A percentile compares a stretch with the other conserved stretches of the same genome.
phyloP scores from a whole-genome alignment of 768 basidiomycete species.

The Suillus bovinus region DNA sequence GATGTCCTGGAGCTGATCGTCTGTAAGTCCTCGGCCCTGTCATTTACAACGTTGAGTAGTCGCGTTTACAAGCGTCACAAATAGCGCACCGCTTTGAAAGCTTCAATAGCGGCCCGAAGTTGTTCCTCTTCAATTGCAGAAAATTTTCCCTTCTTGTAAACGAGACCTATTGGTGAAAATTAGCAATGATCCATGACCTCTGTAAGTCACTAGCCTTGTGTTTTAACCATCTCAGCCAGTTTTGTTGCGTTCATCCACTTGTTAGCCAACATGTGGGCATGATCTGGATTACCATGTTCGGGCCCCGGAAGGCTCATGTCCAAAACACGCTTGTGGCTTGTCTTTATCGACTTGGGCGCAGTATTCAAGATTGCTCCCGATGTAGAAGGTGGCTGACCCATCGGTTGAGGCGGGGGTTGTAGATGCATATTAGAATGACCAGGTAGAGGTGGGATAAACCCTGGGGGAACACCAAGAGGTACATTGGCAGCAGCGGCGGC shows the following conservation, averaged over 20 bases:
- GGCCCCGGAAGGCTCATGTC: constrained; percentile 43
- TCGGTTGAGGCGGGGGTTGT: constrained; percentile 33
- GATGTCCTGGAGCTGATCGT: constrained; percentile 57
- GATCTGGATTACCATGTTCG: constrained; percentile 50
- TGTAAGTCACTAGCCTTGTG: constrained; percentile 50
- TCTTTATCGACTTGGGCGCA: constrained; percentile 37
- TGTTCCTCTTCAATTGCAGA: constrained; percentile 76
- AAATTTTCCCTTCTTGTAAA: constrained; percentile 88
- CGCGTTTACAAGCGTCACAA: background rate
- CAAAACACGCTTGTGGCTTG: constrained; percentile 38
- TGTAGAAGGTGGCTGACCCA: constrained; percentile 43
- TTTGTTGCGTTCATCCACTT: constrained; percentile 78
- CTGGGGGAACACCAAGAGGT: constrained; percentile 22
- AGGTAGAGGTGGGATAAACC: constrained; percentile 24
- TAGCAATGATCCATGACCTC: constrained; percentile 5
- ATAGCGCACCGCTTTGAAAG: constrained; percentile 55
- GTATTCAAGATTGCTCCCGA: constrained; percentile 46
- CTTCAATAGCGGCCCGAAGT: constrained; percentile 61
- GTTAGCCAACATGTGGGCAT: constrained; percentile 69
- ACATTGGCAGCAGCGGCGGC: constrained; percentile 47
- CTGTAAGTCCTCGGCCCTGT: constrained; percentile 52
- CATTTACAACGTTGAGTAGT: constrained; percentile 8
- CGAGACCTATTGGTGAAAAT: constrained; percentile 52
- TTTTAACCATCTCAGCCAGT: constrained; percentile 65
- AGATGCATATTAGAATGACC: constrained; percentile 28